These are phyloP conservation scores for Podospora australis DNA, from an alignment of 495 filamentous ascomycete genomes.

Conservation along the genomic window DNA sequence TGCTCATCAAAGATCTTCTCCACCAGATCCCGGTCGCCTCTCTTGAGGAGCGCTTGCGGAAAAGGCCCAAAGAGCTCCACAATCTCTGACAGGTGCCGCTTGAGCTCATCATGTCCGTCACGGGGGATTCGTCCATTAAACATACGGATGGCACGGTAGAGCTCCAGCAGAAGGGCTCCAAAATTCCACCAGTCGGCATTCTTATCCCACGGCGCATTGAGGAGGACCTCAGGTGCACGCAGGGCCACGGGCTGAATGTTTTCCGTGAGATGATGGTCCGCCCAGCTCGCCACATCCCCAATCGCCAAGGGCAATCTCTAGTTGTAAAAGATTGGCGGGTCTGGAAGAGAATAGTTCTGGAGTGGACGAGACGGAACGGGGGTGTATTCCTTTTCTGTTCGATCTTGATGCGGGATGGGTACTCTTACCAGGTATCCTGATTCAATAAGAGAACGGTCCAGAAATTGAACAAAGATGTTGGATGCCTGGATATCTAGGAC, in stretches of 20 bases:
- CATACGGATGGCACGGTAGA: constrained; percentile 6
- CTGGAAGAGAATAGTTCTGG: constrained; percentile 7
- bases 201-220: constrained; percentile 23
- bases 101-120: not conserved
- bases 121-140: not conserved
- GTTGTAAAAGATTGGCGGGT: not conserved
- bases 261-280: constrained; percentile 20
- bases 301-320: constrained; percentile 23
- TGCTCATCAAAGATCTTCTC: not conserved
- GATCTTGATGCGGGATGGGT: constrained; percentile 10
- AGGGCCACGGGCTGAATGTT: constrained; percentile 26
- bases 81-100: not conserved
- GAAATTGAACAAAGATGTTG: no score
- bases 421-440: no score
- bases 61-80: not conserved
- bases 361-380: constrained; percentile 9
- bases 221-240: constrained; percentile 26
- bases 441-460: no score
- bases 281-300: constrained; percentile 27
- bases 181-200: constrained; percentile 26
- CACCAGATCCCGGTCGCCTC: not conserved
- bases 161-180: constrained; percentile 16
- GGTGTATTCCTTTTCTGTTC: constrained; percentile 7
- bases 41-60: not conserved
- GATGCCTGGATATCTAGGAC: no score